Evolutionary conservation across 495 filamentous ascomycete species (phyloP).

Genomic region (Pyrenula aspistea): DNA sequence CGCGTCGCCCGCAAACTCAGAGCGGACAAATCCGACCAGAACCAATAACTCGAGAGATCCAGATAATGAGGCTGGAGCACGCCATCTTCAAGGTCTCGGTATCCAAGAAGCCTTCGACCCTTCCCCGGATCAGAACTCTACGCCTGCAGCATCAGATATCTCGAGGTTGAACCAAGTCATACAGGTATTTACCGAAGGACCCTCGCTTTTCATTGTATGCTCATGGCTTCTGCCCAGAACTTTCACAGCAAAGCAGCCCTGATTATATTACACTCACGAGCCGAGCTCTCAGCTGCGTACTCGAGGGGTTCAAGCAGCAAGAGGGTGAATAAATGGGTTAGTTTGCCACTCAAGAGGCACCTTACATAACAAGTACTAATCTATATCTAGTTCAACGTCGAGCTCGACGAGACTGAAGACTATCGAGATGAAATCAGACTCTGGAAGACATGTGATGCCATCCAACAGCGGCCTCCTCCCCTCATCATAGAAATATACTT

Average conservation of each 20-base stretch:
- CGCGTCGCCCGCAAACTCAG: constrained; percentile 53
- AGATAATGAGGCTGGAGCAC: constrained; percentile 18
- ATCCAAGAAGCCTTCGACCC: constrained; percentile 32
- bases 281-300: constrained; percentile 52
- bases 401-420: constrained; percentile 81
- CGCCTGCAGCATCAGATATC: constrained; percentile 43
- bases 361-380: constrained; percentile 9
- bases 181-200: constrained; percentile 44
- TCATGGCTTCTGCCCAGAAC: constrained; percentile 44
- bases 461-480: constrained; percentile 68
- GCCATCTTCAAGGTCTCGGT: constrained; percentile 26
- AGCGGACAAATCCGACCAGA: constrained; percentile 53
- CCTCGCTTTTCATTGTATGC: constrained; percentile 5
- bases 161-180: constrained; percentile 82
- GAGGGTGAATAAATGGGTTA: constrained; percentile 88
- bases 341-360: constrained; percentile 24
- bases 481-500: constrained; percentile 85
- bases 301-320: constrained; percentile 43
- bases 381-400: constrained; percentile 70
- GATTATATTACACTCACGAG: constrained; percentile 69
- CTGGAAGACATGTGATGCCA: constrained; percentile 68
- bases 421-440: constrained; percentile 66
- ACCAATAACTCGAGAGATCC: constrained; percentile 62
- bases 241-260: constrained; percentile 83
- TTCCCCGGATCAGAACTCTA: constrained; percentile 6